Conservation (phyloP, 257 asterid species). For the Solanum virginianum region DNA sequence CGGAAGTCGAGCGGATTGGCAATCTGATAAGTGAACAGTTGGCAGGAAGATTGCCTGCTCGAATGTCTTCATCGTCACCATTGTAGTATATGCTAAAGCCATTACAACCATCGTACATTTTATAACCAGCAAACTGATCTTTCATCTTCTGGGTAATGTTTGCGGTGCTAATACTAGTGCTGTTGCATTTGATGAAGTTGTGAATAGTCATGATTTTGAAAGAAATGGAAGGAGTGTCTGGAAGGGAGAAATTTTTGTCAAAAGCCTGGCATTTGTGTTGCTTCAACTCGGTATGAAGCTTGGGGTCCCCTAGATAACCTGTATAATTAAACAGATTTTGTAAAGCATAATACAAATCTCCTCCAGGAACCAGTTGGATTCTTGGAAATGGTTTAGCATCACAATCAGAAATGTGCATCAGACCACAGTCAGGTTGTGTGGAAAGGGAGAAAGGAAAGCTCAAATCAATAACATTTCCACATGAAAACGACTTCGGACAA, state of each 20-base stretch:
- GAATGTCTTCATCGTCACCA: neutral
- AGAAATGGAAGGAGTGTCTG: neutral
- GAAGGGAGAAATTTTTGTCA: neutral
- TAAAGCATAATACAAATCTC: neutral
- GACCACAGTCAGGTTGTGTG: neutral
- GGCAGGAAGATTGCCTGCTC: neutral
- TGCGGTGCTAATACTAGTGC: neutral
- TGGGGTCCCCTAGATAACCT: neutral
- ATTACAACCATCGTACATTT: neutral
- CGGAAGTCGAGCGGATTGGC: neutral
- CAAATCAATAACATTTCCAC: neutral
- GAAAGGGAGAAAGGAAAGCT: neutral
- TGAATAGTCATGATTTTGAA: accelerated
- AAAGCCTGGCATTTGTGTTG: neutral
- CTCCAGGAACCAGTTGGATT: neutral
- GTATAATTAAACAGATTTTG: neutral
- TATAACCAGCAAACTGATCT: neutral
- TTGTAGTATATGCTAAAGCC: neutral
- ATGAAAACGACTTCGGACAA: neutral
- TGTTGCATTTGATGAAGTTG: neutral
- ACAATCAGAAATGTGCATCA: neutral
- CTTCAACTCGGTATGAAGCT: neutral
- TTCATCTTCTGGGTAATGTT: neutral
- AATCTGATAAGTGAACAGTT: neutral
- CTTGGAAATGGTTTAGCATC: neutral